Evolutionary conservation across 2,329 filamentous ascomycete species (phyloP), one percentile per base, ranked within the genome.

Genomic region (Colletotrichum sp.): DNA sequence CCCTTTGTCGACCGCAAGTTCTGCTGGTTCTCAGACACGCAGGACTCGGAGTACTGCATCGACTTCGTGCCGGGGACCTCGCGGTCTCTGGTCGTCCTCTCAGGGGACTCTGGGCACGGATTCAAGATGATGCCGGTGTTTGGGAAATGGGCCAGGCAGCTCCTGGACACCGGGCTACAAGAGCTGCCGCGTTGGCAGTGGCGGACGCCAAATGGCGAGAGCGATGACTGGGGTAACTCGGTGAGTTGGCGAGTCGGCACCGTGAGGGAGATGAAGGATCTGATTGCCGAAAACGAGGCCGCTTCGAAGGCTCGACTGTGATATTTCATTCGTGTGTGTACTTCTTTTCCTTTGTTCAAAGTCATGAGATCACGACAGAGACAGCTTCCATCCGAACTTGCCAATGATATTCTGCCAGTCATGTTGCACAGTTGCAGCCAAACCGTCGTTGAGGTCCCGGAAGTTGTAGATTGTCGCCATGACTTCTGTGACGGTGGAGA

Each of bases 1-100:
- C 90, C 91, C 0, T 83, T 93, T n/a, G 87, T 93, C 4, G 84
- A 88, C 38, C 87, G 88, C 78, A 87, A 86, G 3, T 81, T 93
- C 21, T 93, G 92, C 79, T 93, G 92, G 91, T 91, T 91, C 76
- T 90, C 90, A 1, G 92, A 93, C 78, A 91, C 90, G 0, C 85
- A 82, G 8, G 89, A 92, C 78, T 92, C 90, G 0, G 89, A 93
- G 60, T 93, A 88, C 78, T 86, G 91, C 64, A 87, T 93, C 58
- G 91, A 93, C 79, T 90, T 87, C 73, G 88, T 92, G 2, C 91
- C 91, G 0, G 89, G 86, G 2, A 82, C 83, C 3, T 87, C 86
- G 1, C 82, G 21, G 9, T 65, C 66, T 12, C 83, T 92, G 4
- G 81, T 92, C 3, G 80, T 92, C 0, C 76, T 90, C 2, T 88